These are phyloP conservation scores for Eucalyptus marginata DNA, from an alignment of 345 rosid genomes.

Conservation along the genomic window DNA sequence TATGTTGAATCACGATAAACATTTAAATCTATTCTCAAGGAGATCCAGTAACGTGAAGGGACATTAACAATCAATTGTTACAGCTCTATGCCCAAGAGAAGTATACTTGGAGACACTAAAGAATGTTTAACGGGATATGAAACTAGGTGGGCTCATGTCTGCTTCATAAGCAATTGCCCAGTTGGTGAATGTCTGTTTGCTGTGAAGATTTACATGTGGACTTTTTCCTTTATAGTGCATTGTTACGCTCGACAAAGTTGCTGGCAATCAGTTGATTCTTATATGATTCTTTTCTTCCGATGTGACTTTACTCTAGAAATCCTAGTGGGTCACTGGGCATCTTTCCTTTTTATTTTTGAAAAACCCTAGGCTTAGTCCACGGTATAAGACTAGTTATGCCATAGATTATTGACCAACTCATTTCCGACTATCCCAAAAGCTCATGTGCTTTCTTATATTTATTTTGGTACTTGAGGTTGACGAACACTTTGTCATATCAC, in stretches of 20 bases:
- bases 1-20: neutral
- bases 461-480: neutral
- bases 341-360: neutral
- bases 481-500: neutral
- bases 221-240: neutral
- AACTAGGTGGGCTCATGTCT: neutral
- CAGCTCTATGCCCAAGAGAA: neutral
- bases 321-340: neutral
- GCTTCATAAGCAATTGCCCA: neutral
- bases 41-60: neutral
- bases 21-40: neutral
- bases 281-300: neutral
- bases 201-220: neutral
- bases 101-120: neutral
- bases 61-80: neutral
- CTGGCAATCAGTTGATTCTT: neutral
- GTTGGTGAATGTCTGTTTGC: neutral
- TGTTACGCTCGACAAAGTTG: neutral
- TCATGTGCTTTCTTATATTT: neutral
- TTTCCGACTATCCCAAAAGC: neutral
- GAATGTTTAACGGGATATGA: neutral
- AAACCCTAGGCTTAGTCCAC: neutral
- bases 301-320: neutral
- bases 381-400: neutral
- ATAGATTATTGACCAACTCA: neutral